phyloP scores from a whole-genome alignment of 805 yeast species.

The Saccharomycopsis sp. region DNA sequence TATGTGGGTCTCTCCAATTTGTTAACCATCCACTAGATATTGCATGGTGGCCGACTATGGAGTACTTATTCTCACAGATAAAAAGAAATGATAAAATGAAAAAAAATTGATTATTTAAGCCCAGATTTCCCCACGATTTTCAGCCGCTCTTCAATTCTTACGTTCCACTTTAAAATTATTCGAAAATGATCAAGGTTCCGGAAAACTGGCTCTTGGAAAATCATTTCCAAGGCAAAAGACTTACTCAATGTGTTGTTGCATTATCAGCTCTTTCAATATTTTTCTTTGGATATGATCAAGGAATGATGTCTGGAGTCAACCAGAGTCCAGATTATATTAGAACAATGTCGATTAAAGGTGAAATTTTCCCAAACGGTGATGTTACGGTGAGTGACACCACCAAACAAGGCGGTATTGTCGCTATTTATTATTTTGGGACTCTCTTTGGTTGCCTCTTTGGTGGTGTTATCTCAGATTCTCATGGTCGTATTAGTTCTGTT shows the following conservation, averaged over 20 bases:
- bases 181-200: neutral
- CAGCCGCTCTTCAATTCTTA: no score
- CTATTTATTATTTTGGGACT: conserved; percentile 66
- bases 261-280: conserved; percentile 59
- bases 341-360: conserved; percentile 54
- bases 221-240: conserved; percentile 36
- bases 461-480: conserved; percentile 58
- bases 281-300: conserved; percentile 73
- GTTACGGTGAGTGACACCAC: conserved; percentile 43
- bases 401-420: conserved; percentile 60
- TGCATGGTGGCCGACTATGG: no score
- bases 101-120: no score
- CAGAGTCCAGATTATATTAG: conserved; percentile 47
- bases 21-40: no score
- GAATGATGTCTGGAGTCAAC: conserved; percentile 61
- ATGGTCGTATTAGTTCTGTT: conserved; percentile 48
- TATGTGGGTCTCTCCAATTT: no score
- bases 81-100: no score
- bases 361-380: conserved; percentile 30
- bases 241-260: conserved; percentile 42
- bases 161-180: no score
- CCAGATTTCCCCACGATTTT: no score
- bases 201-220: conserved; percentile 4
- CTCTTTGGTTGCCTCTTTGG: conserved; percentile 52
- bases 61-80: no score